Evolutionary conservation across 2,329 filamentous ascomycete species (phyloP).

Genomic region (Aspergillus texensis): DNA sequence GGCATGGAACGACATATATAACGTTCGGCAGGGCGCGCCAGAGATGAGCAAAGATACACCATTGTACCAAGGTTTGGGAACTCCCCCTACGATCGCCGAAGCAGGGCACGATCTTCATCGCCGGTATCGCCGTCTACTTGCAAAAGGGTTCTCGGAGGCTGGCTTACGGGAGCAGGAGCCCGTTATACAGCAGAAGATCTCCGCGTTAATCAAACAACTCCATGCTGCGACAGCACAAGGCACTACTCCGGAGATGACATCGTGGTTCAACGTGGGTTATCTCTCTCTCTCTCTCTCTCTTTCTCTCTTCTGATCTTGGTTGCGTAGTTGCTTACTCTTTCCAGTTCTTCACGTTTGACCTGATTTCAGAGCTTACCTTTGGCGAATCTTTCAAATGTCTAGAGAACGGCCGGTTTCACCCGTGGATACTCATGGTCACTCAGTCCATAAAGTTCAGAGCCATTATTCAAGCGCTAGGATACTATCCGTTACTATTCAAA

Average conservation of each 20-base stretch:
- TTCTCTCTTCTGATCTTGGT: not conserved
- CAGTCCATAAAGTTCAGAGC: not conserved
- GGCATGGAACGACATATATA: not conserved
- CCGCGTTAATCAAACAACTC: conserved; percentile 30
- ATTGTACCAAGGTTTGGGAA: not conserved
- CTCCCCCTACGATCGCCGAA: conserved; percentile 14
- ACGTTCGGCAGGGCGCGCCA: not conserved
- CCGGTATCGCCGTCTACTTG: conserved; percentile 36
- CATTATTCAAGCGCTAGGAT: not conserved
- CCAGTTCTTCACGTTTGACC: conserved; percentile 21
- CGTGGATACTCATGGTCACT: not conserved
- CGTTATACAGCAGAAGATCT: conserved; percentile 34
- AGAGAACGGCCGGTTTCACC: not conserved
- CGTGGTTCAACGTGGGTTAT: not conserved
- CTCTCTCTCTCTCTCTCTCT: not conserved
- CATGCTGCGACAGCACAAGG: not conserved
- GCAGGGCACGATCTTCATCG: conserved; percentile 27
- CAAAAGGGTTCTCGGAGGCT: conserved; percentile 39
- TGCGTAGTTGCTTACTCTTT: not conserved
- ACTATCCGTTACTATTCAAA: not conserved
- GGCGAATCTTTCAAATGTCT: conserved; percentile 12
- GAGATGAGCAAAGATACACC: not conserved
- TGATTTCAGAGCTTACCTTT: conserved; percentile 23
- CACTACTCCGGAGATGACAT: not conserved
- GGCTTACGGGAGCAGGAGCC: conserved; percentile 38